phyloP scores from a whole-genome alignment of 805 yeast genomes.

The Barnettozyma salicaria region DNA sequence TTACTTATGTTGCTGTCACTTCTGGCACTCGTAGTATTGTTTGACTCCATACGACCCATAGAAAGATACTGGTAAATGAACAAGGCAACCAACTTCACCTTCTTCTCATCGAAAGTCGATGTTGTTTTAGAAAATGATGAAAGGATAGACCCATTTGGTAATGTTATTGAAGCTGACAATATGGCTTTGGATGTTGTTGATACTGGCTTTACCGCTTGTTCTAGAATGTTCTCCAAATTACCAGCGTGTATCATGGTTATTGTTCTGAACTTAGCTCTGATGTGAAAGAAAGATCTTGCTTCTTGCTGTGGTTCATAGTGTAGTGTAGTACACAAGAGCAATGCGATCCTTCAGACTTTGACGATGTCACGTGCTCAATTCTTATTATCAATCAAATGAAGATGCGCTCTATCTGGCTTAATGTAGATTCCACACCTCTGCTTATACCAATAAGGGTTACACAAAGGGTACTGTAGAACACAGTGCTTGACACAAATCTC shows the following conservation, averaged over 20 bases:
- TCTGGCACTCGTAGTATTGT: neutral
- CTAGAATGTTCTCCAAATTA: constrained; percentile 7
- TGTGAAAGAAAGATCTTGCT: too few species aligned
- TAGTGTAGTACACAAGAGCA: too few species aligned
- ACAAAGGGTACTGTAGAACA: too few species aligned
- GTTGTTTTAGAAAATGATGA: constrained; percentile 6
- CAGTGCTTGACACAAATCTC: too few species aligned
- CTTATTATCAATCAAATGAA: too few species aligned
- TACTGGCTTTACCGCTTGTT: constrained; percentile 5
- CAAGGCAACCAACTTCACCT: constrained; percentile 5
- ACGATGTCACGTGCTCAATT: too few species aligned
- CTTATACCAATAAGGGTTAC: too few species aligned
- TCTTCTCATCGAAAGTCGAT: constrained; percentile 1
- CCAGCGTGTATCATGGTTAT: constrained; percentile 6
- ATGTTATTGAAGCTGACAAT: constrained; percentile 5
- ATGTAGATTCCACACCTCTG: too few species aligned
- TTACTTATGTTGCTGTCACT: constrained; percentile 4
- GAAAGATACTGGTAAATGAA: constrained; percentile 4
- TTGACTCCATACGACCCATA: neutral
- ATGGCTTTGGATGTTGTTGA: constrained; percentile 7
- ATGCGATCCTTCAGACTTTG: too few species aligned
- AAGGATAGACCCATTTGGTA: constrained; percentile 11
- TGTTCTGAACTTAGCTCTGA: too few species aligned
- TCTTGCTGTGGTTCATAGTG: too few species aligned
- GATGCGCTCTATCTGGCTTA: too few species aligned